These are phyloP conservation scores for Sordariomycetes sp. DNA, from an alignment of 2,329 filamentous ascomycete species.

Conservation along the genomic window DNA sequence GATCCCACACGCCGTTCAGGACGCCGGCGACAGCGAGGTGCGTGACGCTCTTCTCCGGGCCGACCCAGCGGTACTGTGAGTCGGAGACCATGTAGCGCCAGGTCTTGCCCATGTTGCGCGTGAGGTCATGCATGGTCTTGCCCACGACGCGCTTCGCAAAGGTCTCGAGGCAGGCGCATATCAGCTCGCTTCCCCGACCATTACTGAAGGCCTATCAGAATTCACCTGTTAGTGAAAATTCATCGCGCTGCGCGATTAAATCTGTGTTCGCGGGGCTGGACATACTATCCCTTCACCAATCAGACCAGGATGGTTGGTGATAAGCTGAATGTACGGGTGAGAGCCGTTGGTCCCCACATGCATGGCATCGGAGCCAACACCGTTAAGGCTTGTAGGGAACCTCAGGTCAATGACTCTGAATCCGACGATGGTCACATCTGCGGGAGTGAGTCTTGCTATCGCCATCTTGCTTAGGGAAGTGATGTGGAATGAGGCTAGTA, in stretches of 20 bases:
- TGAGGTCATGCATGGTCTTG: constrained; percentile 6
- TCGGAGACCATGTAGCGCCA: constrained; percentile 59
- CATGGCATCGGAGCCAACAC: constrained; percentile 10
- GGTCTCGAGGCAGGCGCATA: constrained; percentile 5
- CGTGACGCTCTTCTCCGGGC: constrained; percentile 58
- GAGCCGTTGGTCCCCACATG: constrained; percentile 9
- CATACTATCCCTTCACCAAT: constrained; percentile 8
- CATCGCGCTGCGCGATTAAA: background rate
- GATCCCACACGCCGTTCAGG: constrained; percentile 58
- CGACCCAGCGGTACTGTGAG: constrained; percentile 57
- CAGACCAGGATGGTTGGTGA: constrained; percentile 7
- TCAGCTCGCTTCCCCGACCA: constrained; percentile 6
- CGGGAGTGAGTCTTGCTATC: background rate
- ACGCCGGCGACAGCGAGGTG: constrained; percentile 55
- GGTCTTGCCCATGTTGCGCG: constrained; percentile 49
- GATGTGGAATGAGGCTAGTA: background rate
- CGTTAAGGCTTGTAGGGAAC: constrained; percentile 10
- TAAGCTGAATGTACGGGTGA: constrained; percentile 8
- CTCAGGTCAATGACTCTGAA: constrained; percentile 9
- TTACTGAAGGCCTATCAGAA: constrained; percentile 5
- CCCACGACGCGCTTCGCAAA: constrained; percentile 6
- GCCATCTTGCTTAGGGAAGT: background rate
- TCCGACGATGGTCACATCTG: constrained; percentile 7
- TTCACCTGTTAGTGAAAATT: background rate
- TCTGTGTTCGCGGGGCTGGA: background rate